Evolutionary conservation across 1,139 yeast genomes (phyloP), one percentile per base, ranked within the genome.

Genomic region (Debaryomycetaceae sp.): DNA sequence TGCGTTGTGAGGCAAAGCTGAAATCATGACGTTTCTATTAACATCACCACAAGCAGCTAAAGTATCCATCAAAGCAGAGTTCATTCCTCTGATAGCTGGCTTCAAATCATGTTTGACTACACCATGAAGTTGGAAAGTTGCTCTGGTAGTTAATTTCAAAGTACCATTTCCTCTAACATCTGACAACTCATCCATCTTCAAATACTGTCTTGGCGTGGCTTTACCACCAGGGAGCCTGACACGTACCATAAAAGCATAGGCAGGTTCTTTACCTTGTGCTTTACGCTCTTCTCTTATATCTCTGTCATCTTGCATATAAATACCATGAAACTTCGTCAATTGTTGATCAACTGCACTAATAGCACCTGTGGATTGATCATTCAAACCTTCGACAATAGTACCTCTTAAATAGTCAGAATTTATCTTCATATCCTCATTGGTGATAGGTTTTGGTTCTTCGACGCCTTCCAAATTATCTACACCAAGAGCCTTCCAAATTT

Each of bases 41-140:
- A 91, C 98, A 70, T 92, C 98, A 73, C 98, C 98, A 75, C 97
- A 91, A 2, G 98, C 98, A 47, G 96, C 98, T 45, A 92, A 78
- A 11, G 98, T 91, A 59, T 92, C 98, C 81, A 92, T 78, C 54
- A 91, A 76, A 9, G 83, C 85, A 17, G 95, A 72, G 62, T 91
- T 91, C 83, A 92, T 89, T 37, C 94, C 96, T 70, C 96, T 84
- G 50, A 92, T 87, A 2, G 96, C 84, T 15, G 94, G 89, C 65
- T 88, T 89, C 63, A 92, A 74, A 56, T 91, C 78, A 61, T 84
- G 91, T 68, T 92, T 92, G 43, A 92, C 87, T 45, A 92, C 81
- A 62, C 98, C 98, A 56, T 92, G 98, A 48, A 91, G 74, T 73
- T 92, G 98, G 80, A 85, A 89, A 11, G 98, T 92, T 34, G 97